These are phyloP conservation scores for Curvularia lunata DNA, from an alignment of 2,329 filamentous ascomycete species.

Conservation along the genomic window DNA sequence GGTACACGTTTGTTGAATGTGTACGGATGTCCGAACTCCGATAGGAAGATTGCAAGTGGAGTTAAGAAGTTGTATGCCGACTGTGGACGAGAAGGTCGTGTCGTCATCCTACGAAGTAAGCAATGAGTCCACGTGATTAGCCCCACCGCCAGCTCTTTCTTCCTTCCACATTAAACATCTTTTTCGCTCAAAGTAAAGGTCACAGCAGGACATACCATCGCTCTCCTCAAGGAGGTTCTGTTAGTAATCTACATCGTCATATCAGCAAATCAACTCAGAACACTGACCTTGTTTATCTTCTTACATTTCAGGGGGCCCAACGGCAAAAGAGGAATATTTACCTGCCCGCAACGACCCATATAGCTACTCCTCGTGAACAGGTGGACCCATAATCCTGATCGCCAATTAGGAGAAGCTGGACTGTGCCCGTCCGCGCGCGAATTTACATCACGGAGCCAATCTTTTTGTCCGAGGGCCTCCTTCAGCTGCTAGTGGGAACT, in stretches of 20 bases:
- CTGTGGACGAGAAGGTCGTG: neutral
- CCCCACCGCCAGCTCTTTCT: neutral
- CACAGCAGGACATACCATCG: too few species aligned
- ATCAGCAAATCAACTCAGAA: neutral
- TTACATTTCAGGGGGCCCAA: neutral
- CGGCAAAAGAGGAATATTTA: neutral
- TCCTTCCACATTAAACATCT: neutral
- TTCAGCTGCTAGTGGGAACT: neutral
- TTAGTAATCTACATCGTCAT: neutral
- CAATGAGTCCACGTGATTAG: neutral
- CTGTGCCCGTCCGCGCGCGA: neutral
- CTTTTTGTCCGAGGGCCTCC: neutral
- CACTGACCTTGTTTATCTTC: neutral
- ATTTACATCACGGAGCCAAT: neutral
- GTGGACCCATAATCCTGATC: neutral
- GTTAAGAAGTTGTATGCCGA: neutral
- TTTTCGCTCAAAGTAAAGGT: neutral
- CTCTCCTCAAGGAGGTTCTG: neutral
- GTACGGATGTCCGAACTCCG: constrained; percentile 6
- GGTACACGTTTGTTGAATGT: neutral
- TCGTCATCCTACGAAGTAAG: neutral
- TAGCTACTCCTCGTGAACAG: neutral
- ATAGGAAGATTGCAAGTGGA: neutral
- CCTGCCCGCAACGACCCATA: neutral
- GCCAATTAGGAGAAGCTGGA: neutral